These are phyloP conservation scores for Clonostachys rosea DNA, from an alignment of 2,329 filamentous ascomycete species.

Conservation along the genomic window DNA sequence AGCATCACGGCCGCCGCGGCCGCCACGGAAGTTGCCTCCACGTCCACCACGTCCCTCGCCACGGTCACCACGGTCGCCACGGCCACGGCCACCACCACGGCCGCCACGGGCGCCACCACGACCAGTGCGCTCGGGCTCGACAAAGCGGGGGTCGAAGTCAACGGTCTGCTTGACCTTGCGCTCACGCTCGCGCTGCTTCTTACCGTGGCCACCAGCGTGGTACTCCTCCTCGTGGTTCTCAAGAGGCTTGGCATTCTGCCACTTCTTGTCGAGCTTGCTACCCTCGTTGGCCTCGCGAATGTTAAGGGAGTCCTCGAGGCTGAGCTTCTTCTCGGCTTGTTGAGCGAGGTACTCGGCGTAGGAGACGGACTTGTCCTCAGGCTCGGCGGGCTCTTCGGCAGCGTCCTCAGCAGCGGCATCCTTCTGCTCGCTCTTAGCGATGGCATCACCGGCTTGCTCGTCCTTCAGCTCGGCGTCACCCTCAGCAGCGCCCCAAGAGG, in stretches of 20 bases:
- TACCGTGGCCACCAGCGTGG: constrained; percentile 69
- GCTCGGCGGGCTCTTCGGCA: constrained; percentile 48
- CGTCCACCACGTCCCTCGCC: constrained; percentile 41
- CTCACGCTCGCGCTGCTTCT: constrained; percentile 81
- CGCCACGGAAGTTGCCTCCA: constrained; percentile 42
- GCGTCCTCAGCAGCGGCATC: constrained; percentile 53
- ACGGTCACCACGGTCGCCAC: constrained; percentile 47
- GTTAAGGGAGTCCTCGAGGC: constrained; percentile 58
- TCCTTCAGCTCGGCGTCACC: constrained; percentile 84
- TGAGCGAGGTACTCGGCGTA: constrained; percentile 83
- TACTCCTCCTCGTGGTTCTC: constrained; percentile 68
- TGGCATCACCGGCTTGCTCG: constrained; percentile 85
- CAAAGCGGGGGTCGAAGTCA: constrained; percentile 81
- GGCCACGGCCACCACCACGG: constrained; percentile 44
- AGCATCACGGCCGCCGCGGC: constrained; percentile 32
- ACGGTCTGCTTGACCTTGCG: constrained; percentile 87
- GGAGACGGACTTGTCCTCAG: constrained; percentile 84
- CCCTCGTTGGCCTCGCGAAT: constrained; percentile 93
- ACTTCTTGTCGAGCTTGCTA: constrained; percentile 84
- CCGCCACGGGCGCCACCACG: constrained; percentile 47
- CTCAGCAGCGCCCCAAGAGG: constrained; percentile 83
- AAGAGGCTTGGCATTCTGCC: constrained; percentile 75
- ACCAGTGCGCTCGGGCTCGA: constrained; percentile 61
- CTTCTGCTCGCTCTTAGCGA: constrained; percentile 81
- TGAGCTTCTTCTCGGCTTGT: constrained; percentile 68